Base-by-base conservation (phyloP, 176 grass and related monocot species). In the Saccharum officinarum region DNA sequence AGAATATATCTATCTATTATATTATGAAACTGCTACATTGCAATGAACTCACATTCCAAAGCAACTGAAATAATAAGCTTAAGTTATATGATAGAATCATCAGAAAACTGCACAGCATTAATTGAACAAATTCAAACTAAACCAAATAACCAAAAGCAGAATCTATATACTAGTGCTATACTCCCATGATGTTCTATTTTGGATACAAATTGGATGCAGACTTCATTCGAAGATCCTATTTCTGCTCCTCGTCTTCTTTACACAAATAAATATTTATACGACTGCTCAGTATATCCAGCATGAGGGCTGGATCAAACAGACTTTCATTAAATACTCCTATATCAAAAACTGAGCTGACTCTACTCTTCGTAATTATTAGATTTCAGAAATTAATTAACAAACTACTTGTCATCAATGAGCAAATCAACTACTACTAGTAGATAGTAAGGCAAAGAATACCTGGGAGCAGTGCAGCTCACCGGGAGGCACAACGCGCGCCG, bases 401-500 rank as follows among this genome's bases (percentile, higher is more conserved):
- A 16, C 73, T 12, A 77, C 22, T 70, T 33, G 38, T 42, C 0
- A 88, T 45, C 57, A 68, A 59, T 73, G 34, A 75, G 3, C 41
- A 75, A 84, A 28, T 4, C n/a, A 25, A 10, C 22, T 10, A 22
- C 50, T 54, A 54, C 20, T 77, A 17, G 39, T 37, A 72, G 25
- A 36, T 54, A 90, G 49, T 30, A 73, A 79, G 47, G 62, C n/a
- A 84, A 71, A 72, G 61, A 80, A 63, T 54, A 99, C 97, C 88
- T 97, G 88, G 55, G 92, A 70, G 81, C 97, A 99, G 39, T 91
- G 89, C 25, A 99, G 90, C 66, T 94, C 69, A 80, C 90, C 82
- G 75, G 69, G 86, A 20, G 87, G 71, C 65, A 97, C 94, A 39
- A 99, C 70, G 63, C 82, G 83, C 33, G 90, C 88, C 20, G 97